Conservation (phyloP, 352 stramenopile species). For the Aphanomyces astaci region DNA sequence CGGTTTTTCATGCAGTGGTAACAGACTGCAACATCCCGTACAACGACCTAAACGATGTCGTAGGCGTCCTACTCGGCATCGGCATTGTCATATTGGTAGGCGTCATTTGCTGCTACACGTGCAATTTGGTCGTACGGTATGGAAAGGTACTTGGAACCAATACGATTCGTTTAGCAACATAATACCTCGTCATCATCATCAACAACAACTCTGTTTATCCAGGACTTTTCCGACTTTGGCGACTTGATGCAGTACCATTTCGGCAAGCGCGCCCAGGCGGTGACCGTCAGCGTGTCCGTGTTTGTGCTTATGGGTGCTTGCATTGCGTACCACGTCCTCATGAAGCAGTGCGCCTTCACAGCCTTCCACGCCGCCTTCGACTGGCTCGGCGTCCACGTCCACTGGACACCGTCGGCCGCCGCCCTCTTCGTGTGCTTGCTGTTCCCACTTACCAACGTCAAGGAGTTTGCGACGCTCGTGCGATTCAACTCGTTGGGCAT, state of each 20-base stretch:
- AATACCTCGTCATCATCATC: not conserved
- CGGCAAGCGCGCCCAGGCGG: not conserved
- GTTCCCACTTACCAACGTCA: slow-evolving; percentile 18
- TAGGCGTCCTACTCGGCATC: slow-evolving; percentile 19
- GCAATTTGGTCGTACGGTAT: slow-evolving; percentile 21
- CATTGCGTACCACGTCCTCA: slow-evolving; percentile 26
- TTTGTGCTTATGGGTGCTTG: slow-evolving; percentile 22
- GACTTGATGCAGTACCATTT: slow-evolving; percentile 18
- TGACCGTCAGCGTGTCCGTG: slow-evolving; percentile 4
- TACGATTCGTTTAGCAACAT: no score
- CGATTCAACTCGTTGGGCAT: slow-evolving; percentile 23
- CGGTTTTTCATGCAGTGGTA: slow-evolving; percentile 20
- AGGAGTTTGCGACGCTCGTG: slow-evolving; percentile 20
- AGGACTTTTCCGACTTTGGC: slow-evolving; percentile 21
- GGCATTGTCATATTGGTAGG: slow-evolving; percentile 19
- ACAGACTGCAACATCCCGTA: no score
- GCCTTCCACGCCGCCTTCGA: not conserved
- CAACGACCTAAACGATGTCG: no score
- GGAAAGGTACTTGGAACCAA: slow-evolving; percentile 9
- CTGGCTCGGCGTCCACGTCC: not conserved
- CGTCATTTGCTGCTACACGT: slow-evolving; percentile 23
- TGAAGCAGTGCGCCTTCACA: slow-evolving; percentile 24
- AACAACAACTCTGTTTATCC: not conserved
- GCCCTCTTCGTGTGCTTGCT: slow-evolving; percentile 8
- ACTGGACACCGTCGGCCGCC: slow-evolving; percentile 4